Percentiles rank a stretch among this genome's conserved stretches.
Evolutionary conservation across 495 filamentous ascomycete genomes (phyloP).

Genomic region (Penicillium chermesinum): DNA sequence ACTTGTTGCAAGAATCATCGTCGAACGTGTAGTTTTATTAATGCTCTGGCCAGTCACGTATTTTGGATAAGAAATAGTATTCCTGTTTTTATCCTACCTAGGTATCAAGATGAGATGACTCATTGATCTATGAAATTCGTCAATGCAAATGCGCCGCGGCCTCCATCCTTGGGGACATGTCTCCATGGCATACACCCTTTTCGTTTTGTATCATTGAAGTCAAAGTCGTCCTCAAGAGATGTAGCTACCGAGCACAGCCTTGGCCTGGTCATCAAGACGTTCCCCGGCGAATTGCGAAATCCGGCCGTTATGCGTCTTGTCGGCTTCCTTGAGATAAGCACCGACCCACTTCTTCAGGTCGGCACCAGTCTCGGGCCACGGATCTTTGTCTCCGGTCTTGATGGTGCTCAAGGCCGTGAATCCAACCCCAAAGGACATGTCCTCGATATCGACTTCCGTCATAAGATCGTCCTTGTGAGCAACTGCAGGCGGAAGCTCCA

Average conservation of each 20-base stretch:
- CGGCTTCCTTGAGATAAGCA: conserved; percentile 59
- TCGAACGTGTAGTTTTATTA: too few relatives aligned
- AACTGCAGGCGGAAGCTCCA: conserved; percentile 79
- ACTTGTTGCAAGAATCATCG: too few relatives aligned
- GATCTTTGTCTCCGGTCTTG: conserved; percentile 60
- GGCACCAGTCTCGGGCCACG: conserved; percentile 70
- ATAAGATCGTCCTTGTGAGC: conserved; percentile 67
- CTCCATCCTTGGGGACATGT: neutral
- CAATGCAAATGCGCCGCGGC: neutral
- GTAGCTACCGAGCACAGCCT: conserved; percentile 51
- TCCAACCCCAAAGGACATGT: conserved; percentile 87
- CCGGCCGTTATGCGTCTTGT: conserved; percentile 49
- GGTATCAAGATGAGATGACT: neutral
- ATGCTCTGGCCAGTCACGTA: too few relatives aligned
- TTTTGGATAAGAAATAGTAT: neutral
- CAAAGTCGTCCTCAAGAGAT: conserved; percentile 33
- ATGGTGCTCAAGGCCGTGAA: conserved; percentile 91
- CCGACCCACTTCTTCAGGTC: conserved; percentile 80
- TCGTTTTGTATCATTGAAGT: neutral
- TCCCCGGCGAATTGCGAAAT: conserved; percentile 55
- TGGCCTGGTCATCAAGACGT: conserved; percentile 52
- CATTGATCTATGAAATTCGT: conserved; percentile 5
- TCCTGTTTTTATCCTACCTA: neutral
- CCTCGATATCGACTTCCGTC: conserved; percentile 82
- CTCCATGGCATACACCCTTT: neutral